Base-by-base conservation (phyloP, 345 rosid species). In the Salix brachista region DNA sequence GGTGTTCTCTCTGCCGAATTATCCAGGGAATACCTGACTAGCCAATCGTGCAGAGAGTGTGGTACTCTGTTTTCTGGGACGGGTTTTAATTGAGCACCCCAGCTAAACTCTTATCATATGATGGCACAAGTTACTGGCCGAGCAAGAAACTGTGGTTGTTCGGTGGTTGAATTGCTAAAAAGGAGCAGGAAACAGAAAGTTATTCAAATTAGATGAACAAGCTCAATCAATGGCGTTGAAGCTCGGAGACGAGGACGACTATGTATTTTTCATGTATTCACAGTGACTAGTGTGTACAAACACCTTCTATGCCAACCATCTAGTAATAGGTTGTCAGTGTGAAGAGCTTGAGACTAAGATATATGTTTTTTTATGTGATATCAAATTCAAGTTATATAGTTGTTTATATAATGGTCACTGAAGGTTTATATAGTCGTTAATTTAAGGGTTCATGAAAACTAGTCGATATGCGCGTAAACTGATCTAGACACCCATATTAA, bases 131-230 rank as follows among this genome's bases (percentile, higher is more conserved):
- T n/a, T 11, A 34, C 26, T 7, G 18, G n/a, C 56, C 37, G 12
- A 58, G 67, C 23, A 36, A 54, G 60, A 52, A 52, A 52, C 21
- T 19, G 60, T 52, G 9, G 60, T 13, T 46, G 50, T 46, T 46
- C 17, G 17, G 50, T 12, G 17, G 50, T 16, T 8, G 18, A 5
- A 79, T 60, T 69, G 82, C 72, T 75, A 58, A 30, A 3, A 34
- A 32, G 37, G 28, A 2, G 39, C 3, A 39, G 58, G 56, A 26
- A 8, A 66, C 46, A 17, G 2, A 39, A 1, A 1, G 13, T 25
- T 0, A 42, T 56, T 70, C 13, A 58, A 78, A 62, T 46, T 71
- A 70, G 86, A 76, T 76, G 50, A 78, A 69, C 56, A 44, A 60
- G 72, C 37, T 26, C 69, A 72, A 75, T 82, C 85, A 70, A 60